Evolutionary conservation across 768 basidiomycete genomes (phyloP), one percentile per base, ranked within the genome.

Genomic region (Hebeloma cylindrosporum): DNA sequence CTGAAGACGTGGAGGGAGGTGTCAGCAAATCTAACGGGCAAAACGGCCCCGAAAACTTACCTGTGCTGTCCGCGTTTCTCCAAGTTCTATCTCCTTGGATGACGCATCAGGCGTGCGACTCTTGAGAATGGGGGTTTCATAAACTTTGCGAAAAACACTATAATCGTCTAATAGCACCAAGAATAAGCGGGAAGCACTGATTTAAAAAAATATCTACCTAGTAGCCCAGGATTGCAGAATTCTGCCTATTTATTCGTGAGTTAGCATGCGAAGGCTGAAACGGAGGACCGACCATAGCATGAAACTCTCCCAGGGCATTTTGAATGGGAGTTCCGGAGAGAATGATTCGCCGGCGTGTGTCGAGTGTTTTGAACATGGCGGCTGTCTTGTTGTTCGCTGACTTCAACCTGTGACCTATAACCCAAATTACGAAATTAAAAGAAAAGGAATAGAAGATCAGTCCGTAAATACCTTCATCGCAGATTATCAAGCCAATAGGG

Each of bases 251-350:
- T 11, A 10, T n/a, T 47, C 23, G 32, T 21, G 37, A 34, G 5
- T 26, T 28, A 14, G n/a, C 34, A 9, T 14, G 9, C 47, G 26
- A 27, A 29, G 2, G 17, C n/a, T n/a, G 28, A 28, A n/a, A 47
- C 17, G 22, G 34, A 34, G 32, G 9, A 57, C 77, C 51, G 52
- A 93, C 93, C 95, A 98, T 98, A 3, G 93, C 80, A 65, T 96
- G 95, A 59, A 95, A 95, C 64, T 99, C 96, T 51, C 86, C 73
- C 21, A 99, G 67, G 62, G 97, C 92, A 64, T 99, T 99, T 62
- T 98, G 96, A 30, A 99, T 89, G 0, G 96, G 96, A 1, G 96
- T 99, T 23, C 96, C 96, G 0, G 93, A 93, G 3, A 99, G 72
- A 27, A 99, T 94, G 50, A 97, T 75, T 27, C 95, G 71, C 17